Evolutionary conservation across 2,329 filamentous ascomycete species (phyloP).

Genomic region (Microsporum ferrugineum): DNA sequence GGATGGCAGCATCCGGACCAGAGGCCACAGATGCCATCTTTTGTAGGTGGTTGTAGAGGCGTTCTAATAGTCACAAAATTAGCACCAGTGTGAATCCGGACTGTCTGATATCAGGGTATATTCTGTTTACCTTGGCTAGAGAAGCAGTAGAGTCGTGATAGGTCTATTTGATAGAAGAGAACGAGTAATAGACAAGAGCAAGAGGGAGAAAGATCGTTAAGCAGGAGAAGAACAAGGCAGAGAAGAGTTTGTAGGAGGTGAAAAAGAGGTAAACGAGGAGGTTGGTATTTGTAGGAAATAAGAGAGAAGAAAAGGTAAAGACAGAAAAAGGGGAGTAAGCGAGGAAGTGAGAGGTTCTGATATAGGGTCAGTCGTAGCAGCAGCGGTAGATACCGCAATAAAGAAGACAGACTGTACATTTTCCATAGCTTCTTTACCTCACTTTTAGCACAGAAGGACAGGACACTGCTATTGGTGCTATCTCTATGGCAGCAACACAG

Average conservation of each 20-base stretch:
- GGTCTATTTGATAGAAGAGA: neutral
- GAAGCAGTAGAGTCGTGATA: neutral
- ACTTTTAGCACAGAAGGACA: neutral
- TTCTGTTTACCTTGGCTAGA: neutral
- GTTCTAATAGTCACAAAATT: neutral
- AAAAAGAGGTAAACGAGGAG: neutral
- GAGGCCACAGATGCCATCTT: neutral
- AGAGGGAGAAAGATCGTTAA: neutral
- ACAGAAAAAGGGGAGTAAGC: neutral
- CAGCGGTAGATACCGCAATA: neutral
- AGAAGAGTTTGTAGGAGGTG: neutral
- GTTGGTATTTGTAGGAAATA: neutral
- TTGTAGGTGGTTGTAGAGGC: neutral
- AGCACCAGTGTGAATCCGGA: neutral
- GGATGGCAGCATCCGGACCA: neutral
- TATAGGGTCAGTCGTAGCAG: neutral
- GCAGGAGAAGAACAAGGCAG: constrained; percentile 3
- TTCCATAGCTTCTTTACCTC: neutral
- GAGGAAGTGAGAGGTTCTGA: neutral
- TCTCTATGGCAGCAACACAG: neutral
- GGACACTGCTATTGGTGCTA: neutral
- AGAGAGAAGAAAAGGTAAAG: neutral
- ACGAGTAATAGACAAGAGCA: neutral
- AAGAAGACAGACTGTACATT: neutral
- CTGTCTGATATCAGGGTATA: neutral